Evolutionary conservation across 129 eudicot genomes (phyloP), one percentile per base, ranked within the genome.

Genomic region (Solidago caesia): DNA sequence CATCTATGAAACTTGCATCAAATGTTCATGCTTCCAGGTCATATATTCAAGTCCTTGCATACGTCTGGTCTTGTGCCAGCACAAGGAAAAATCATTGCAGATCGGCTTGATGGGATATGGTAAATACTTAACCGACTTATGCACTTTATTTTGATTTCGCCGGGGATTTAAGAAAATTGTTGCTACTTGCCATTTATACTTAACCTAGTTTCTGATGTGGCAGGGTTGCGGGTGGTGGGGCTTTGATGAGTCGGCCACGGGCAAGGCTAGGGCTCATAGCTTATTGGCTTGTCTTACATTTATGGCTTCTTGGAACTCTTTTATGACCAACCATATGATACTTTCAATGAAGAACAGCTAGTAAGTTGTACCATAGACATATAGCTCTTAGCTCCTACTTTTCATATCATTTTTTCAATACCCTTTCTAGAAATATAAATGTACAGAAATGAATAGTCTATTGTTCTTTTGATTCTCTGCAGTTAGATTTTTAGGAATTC

Each of bases 31-130:
- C 46, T 71, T 86, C 77, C 95, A 89, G 98, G 98, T 82, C 92
- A 92, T 73, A 76, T 72, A 42, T 92, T 92, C 69, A 92, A 87
- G 86, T 85, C 98, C 5, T 83, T 92, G 67, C 87, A 83, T 79
- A 79, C 91, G 33, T 84, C 95, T 14, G 98, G 98, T 73, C 82
- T 92, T 48, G 76, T 92, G 68, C 98, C 98, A 29, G 82, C 67
- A 67, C 89, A 92, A 78, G 98, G 98, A 70, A 92, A 84, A 84
- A 80, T 81, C 87, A 67, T 87, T 74, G 98, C 98, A 58, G 98
- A 92, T 68, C 79, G 92, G 63, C 51, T 92, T 7, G 98, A 92
- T 81, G 98, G 98, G 69, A 78, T 92, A 44, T 92, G 98, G 98
- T 92, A 89, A 53, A 52, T 76, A 48, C 74, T 83, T 45, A 5